Evolutionary conservation across 2,329 filamentous ascomycete species (phyloP).

Genomic region (Pseudopithomyces chartarum): DNA sequence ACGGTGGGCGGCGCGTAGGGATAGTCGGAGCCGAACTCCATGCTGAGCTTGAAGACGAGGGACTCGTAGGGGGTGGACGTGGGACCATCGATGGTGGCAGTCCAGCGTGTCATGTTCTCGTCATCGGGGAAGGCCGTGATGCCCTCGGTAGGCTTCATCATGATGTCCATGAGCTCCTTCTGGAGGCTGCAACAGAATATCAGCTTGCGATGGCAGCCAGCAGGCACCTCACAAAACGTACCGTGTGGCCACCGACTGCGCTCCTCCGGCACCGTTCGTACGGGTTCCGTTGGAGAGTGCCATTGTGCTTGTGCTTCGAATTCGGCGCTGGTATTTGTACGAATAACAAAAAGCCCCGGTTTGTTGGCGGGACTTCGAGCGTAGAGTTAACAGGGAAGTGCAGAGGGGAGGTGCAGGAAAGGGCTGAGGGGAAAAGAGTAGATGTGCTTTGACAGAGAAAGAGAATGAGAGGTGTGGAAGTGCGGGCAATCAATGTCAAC

Average conservation of each 20-base stretch:
- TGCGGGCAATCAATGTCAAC: background rate
- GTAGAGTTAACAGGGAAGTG: background rate
- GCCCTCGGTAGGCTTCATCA: slow-evolving; percentile 92
- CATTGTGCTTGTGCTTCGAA: slow-evolving; percentile 22
- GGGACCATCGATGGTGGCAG: slow-evolving; percentile 89
- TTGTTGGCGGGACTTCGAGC: background rate
- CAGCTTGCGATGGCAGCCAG: slow-evolving; percentile 44
- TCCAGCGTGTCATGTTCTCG: slow-evolving; percentile 85
- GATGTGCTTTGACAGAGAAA: background rate
- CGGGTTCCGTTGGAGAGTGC: slow-evolving; percentile 27
- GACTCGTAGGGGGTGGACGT: slow-evolving; percentile 88
- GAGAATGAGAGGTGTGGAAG: background rate
- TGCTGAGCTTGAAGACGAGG: slow-evolving; percentile 88
- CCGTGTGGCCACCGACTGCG: slow-evolving; percentile 54
- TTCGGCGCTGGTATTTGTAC: background rate
- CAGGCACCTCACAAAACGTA: slow-evolving; percentile 27
- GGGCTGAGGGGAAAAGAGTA: background rate
- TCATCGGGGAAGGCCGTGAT: slow-evolving; percentile 95
- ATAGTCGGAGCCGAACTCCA: slow-evolving; percentile 90
- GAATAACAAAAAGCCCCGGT: background rate
- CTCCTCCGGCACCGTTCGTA: slow-evolving; percentile 44
- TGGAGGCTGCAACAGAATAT: slow-evolving; percentile 69
- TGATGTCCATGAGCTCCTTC: slow-evolving; percentile 97
- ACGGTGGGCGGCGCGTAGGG: slow-evolving; percentile 90
- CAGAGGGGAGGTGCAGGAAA: background rate